Evolutionary conservation across 2,329 filamentous ascomycete species (phyloP).

Genomic region (Amauroascus niger): DNA sequence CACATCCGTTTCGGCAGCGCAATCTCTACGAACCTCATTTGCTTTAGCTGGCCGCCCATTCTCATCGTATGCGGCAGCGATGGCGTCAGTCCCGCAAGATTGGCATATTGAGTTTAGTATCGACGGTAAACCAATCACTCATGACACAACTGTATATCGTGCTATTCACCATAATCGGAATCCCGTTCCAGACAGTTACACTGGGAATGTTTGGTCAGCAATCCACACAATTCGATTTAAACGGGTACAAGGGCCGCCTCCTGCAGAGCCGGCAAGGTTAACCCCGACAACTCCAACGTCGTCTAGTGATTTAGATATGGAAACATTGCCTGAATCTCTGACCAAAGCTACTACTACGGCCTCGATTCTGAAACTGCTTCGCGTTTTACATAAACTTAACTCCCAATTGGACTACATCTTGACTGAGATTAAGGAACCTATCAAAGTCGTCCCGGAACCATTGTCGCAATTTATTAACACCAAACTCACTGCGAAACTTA

Average conservation of each 20-base stretch:
- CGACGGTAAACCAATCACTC: constrained; percentile 70
- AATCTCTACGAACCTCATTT: constrained; percentile 44
- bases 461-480: constrained; percentile 95
- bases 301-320: constrained; percentile 44
- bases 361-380: constrained; percentile 76
- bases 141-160: constrained; percentile 91
- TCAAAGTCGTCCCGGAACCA: constrained; percentile 68
- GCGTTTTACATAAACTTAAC: constrained; percentile 86
- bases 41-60: constrained; percentile 51
- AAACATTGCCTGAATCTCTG: constrained; percentile 65
- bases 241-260: constrained; percentile 71
- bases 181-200: constrained; percentile 54
- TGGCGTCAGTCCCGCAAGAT: constrained; percentile 72
- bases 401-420: constrained; percentile 86
- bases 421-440: constrained; percentile 60
- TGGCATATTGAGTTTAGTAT: constrained; percentile 97
- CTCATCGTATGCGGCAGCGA: constrained; percentile 69
- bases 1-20: constrained; percentile 27
- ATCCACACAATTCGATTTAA: constrained; percentile 89
- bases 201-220: constrained; percentile 77
- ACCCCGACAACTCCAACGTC: constrained; percentile 42
- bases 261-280: constrained; percentile 59
- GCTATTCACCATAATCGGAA: constrained; percentile 68
- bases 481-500: constrained; percentile 94
- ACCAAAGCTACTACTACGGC: constrained; percentile 75